phyloP scores from a whole-genome alignment of 169 alveolate species.

The Cryptosporidium muris region DNA sequence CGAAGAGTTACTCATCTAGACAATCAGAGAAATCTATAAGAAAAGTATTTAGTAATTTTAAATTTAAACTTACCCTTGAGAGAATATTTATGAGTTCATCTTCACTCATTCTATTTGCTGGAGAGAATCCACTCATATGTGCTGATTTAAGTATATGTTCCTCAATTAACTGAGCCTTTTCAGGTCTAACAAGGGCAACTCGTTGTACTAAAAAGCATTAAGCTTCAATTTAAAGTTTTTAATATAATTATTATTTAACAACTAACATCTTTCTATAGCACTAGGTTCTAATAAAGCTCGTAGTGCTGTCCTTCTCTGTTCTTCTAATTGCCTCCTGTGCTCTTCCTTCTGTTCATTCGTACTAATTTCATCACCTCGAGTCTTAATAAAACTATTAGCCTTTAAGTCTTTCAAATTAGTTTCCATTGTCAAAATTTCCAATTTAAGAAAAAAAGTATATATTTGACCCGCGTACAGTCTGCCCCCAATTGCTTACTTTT shows the following conservation, averaged over 20 bases:
- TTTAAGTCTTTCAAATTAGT: neutral
- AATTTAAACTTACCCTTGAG: neutral
- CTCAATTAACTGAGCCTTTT: conserved; percentile 36
- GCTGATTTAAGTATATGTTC: conserved; percentile 52
- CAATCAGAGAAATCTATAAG: no score
- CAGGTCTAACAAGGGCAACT: conserved; percentile 67
- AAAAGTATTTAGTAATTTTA: no score
- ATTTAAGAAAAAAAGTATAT: no score
- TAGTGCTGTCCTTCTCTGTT: conserved; percentile 49
- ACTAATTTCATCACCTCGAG: neutral
- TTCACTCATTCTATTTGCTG: conserved; percentile 17
- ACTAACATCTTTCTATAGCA: conserved; percentile 24
- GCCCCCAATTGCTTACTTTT: no score
- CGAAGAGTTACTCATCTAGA: no score
- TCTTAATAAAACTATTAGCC: neutral
- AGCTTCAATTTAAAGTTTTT: no score
- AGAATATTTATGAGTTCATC: conserved; percentile 21
- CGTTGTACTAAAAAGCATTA: neutral
- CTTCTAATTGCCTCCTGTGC: conserved; percentile 21
- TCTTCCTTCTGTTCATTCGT: neutral
- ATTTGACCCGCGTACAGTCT: no score
- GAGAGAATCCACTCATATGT: conserved; percentile 23
- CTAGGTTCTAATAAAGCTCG: conserved; percentile 44
- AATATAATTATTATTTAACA: no score
- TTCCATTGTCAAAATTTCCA: no score